Base-by-base conservation (phyloP, 768 basidiomycete species). In the Suillus paluster region DNA sequence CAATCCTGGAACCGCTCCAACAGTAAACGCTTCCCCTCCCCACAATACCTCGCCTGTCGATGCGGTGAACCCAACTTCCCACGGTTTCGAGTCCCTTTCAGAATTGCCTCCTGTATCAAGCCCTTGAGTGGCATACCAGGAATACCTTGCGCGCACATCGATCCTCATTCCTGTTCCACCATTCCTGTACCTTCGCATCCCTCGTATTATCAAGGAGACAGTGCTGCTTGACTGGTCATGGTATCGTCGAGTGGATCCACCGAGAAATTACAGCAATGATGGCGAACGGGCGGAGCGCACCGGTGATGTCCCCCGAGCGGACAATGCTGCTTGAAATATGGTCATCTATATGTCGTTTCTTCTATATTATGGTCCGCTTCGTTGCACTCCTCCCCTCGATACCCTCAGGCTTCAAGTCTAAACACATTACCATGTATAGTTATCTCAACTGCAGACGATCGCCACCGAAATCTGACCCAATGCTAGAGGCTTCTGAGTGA, bases 161-260 rank as follows among this genome's bases (percentile, higher is more conserved):
- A 83, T 90, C 63, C 70, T 90, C 45, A 73, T 89, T 36, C 88
- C 88, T 3, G 62, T 90, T 21, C 88, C 87, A 0, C 87, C 84
- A 0, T 56, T 69, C 0, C 7, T 90, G 2, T 90, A 90, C 67
- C 71, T 72, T 21, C 78, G 71, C 5, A 64, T 90, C 5, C 89
- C 89, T 2, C 59, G 56, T 1, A 71, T 79, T 58, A 15, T 89
- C 57, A 90, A 90, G 74, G 70, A 71, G 63, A 84, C 83, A 2
- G 8, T 90, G 11, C 68, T 90, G 60, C 66, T 90, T 33, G 89
- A 91, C 65, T 84, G 87, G 58, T 82, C 86, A 9, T 79, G 89
- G 65, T 91, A 84, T 36, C 41, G 30, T 46, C 21, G 45, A 17
- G 39, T 41, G 15, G 39, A 41, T 41, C 39, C 39, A 17, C 39